Evolutionary conservation across 1,284 basidiomycete genomes (phyloP).

Genomic region (Macrocystidia cucumis): DNA sequence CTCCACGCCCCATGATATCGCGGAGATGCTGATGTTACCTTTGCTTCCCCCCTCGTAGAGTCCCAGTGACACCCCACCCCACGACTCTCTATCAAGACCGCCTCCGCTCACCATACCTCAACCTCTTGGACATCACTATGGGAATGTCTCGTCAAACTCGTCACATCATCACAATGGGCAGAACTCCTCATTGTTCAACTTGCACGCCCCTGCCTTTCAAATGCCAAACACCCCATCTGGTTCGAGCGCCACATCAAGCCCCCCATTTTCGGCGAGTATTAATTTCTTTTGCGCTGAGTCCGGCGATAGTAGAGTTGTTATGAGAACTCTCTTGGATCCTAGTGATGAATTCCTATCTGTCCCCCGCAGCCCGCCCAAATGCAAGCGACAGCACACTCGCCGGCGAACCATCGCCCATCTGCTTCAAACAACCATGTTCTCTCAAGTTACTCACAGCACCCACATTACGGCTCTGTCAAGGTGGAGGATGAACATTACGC

Average conservation of each 20-base stretch:
- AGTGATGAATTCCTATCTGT: constrained; percentile 35
- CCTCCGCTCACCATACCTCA: constrained; percentile 58
- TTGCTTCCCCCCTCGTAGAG: too few species aligned
- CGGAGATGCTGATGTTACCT: not conserved
- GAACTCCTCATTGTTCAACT: constrained; percentile 36
- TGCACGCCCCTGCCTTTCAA: constrained; percentile 46
- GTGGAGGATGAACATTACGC: constrained; percentile 61
- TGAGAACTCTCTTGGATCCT: constrained; percentile 33
- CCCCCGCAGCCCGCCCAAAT: constrained; percentile 53
- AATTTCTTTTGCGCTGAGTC: constrained; percentile 34
- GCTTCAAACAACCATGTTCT: constrained; percentile 27
- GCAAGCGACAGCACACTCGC: constrained; percentile 40
- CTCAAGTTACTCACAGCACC: constrained; percentile 25
- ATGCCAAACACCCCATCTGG: constrained; percentile 62
- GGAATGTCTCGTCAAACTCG: constrained; percentile 22
- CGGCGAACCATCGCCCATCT: constrained; percentile 34
- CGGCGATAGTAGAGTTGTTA: constrained; percentile 14
- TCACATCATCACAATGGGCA: constrained; percentile 23
- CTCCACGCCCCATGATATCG: not conserved
- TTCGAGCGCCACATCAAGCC: constrained; percentile 68
- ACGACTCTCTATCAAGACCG: constrained; percentile 40
- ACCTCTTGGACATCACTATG: constrained; percentile 31
- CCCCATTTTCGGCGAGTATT: constrained; percentile 76
- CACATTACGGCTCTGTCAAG: constrained; percentile 43
- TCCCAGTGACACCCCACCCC: constrained; percentile 29